These are phyloP conservation scores for Sphagnum magellanicum DNA, from an alignment of 228 moss, liverwort and hornwort genomes.

Conservation along the genomic window DNA sequence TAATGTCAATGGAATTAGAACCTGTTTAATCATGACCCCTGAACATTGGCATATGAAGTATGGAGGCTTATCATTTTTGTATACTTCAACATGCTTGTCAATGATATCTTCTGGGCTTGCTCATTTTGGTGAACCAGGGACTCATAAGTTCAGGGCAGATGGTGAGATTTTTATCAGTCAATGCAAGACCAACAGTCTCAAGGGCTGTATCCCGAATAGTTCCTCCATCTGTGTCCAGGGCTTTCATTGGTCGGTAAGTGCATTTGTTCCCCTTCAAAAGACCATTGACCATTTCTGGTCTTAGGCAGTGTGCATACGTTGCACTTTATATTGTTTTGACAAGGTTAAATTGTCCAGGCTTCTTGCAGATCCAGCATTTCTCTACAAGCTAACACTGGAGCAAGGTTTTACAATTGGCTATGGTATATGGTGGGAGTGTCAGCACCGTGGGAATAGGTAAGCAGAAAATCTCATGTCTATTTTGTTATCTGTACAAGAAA, in stretches of 20 bases:
- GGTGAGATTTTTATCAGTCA: constrained; percentile 65
- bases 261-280: neutral
- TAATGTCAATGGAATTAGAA: too few relatives aligned
- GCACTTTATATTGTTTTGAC: too few relatives aligned
- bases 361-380: constrained; percentile 89
- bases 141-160: constrained; percentile 92
- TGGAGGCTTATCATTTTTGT: too few relatives aligned
- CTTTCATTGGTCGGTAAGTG: constrained; percentile 76
- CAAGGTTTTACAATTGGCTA: constrained; percentile 70
- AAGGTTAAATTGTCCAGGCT: constrained; percentile 24
- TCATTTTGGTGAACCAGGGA: constrained; percentile 39
- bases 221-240: constrained; percentile 67
- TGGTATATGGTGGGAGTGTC: constrained; percentile 91
- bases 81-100: too few relatives aligned
- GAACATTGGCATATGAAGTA: too few relatives aligned
- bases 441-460: constrained; percentile 85
- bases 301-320: too few relatives aligned
- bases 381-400: constrained; percentile 80
- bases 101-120: too few relatives aligned
- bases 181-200: constrained; percentile 71
- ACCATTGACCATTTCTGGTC: too few relatives aligned
- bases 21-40: too few relatives aligned
- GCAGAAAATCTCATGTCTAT: neutral
- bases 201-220: constrained; percentile 59
- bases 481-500: neutral